These are phyloP conservation scores for Tremella mesenterica DNA, from an alignment of 768 basidiomycete genomes.

Conservation along the genomic window DNA sequence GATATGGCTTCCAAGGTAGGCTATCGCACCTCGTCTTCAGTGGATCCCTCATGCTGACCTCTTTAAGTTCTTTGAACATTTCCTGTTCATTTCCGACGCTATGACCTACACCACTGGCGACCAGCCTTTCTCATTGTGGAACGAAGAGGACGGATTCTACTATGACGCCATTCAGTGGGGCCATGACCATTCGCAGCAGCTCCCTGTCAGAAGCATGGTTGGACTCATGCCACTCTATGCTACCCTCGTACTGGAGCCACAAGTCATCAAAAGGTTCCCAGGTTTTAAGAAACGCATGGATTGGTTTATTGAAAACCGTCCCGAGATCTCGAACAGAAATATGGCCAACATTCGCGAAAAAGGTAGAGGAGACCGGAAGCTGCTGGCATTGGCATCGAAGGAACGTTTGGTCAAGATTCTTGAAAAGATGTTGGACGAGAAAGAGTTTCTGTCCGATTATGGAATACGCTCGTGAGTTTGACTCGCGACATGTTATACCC, in stretches of 20 bases:
- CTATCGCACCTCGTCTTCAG: too few relatives aligned
- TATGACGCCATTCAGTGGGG: conserved; percentile 94
- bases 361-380: conserved; percentile 75
- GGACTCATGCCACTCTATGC: conserved; percentile 97
- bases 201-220: conserved; percentile 88
- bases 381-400: conserved; percentile 83
- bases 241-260: conserved; percentile 84
- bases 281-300: conserved; percentile 98
- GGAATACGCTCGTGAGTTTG: conserved; percentile 82
- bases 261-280: conserved; percentile 79
- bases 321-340: conserved; percentile 75
- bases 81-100: conserved; percentile 95
- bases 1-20: conserved; percentile 99
- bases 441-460: conserved; percentile 90
- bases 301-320: conserved; percentile 95
- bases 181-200: conserved; percentile 67
- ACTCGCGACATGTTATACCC: neutral
- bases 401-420: conserved; percentile 79
- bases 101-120: conserved; percentile 82
- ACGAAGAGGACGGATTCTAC: conserved; percentile 94
- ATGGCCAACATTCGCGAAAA: conserved; percentile 86
- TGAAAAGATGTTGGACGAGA: conserved; percentile 94
- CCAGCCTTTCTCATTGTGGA: conserved; percentile 78
- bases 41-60: conserved; percentile 28
- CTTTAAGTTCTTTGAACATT: conserved; percentile 58